A percentile compares a stretch with the other conserved stretches of the same genome.
These are phyloP conservation scores for Osmozyma mogii DNA, from an alignment of 805 yeast genomes.

Conservation along the genomic window DNA sequence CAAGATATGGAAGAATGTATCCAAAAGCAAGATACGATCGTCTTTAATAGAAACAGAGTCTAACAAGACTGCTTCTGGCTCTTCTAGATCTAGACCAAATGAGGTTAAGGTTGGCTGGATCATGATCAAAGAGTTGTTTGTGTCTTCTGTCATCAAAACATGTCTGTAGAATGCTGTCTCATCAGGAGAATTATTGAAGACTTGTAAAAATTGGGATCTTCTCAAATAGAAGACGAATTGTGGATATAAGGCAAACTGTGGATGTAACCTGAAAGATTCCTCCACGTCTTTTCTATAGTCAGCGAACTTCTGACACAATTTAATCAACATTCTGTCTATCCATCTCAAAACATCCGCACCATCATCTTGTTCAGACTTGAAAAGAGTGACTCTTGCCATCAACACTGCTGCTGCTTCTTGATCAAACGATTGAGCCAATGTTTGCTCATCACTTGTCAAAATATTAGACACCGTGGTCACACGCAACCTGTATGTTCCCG, in stretches of 20 bases:
- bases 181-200: slow-evolving; percentile 97
- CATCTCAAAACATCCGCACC: slow-evolving; percentile 90
- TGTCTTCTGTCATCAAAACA: slow-evolving; percentile 82
- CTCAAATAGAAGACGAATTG: slow-evolving; percentile 94
- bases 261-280: slow-evolving; percentile 71
- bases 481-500: slow-evolving; percentile 80
- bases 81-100: slow-evolving; percentile 58
- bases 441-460: slow-evolving; percentile 42
- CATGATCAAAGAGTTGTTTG: slow-evolving; percentile 89
- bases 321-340: slow-evolving; percentile 88
- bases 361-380: slow-evolving; percentile 70
- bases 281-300: slow-evolving; percentile 87
- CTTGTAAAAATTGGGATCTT: slow-evolving; percentile 92
- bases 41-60: slow-evolving; percentile 91
- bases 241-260: slow-evolving; percentile 81
- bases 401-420: slow-evolving; percentile 97
- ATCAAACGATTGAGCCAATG: slow-evolving; percentile 68
- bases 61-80: slow-evolving; percentile 85
- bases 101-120: slow-evolving; percentile 94
- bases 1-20: slow-evolving; percentile 93
- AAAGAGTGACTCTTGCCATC: slow-evolving; percentile 85
- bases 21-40: slow-evolving; percentile 78
- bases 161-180: slow-evolving; percentile 97
- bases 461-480: slow-evolving; percentile 75
- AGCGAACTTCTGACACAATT: slow-evolving; percentile 87